These are phyloP conservation scores for Eucalyptus camaldulensis DNA, from an alignment of 345 rosid genomes.

Conservation along the genomic window DNA sequence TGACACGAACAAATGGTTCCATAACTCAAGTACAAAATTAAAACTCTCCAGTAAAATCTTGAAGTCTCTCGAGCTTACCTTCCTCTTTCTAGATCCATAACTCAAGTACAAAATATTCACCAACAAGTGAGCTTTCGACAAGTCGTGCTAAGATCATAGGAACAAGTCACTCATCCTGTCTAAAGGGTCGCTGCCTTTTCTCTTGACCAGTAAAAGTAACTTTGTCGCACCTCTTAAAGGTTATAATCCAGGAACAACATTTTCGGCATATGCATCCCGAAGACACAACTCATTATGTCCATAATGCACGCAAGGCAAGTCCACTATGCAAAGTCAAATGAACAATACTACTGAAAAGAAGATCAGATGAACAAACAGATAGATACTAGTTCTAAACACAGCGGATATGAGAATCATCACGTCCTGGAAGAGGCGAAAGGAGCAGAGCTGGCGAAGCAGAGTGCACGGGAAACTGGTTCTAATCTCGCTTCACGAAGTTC, in stretches of 20 bases:
- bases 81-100: not conserved
- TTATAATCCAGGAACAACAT: not conserved
- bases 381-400: not conserved
- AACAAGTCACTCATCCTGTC: not conserved
- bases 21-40: not conserved
- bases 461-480: not conserved
- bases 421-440: not conserved
- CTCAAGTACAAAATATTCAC: not conserved
- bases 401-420: not conserved
- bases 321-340: not conserved
- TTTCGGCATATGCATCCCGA: not conserved
- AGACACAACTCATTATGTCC: not conserved
- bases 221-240: not conserved
- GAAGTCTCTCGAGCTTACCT: not conserved
- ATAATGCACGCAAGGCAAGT: not conserved
- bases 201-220: not conserved
- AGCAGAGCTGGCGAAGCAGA: not conserved
- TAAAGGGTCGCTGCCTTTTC: not conserved
- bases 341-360: not conserved
- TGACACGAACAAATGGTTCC: not conserved
- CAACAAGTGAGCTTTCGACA: not conserved
- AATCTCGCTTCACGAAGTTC: not conserved
- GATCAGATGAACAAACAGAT: not conserved
- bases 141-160: not conserved
- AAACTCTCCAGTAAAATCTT: not conserved